phyloP scores from a whole-genome alignment of 345 rosid genomes.

The Eucalyptus curtisii region DNA sequence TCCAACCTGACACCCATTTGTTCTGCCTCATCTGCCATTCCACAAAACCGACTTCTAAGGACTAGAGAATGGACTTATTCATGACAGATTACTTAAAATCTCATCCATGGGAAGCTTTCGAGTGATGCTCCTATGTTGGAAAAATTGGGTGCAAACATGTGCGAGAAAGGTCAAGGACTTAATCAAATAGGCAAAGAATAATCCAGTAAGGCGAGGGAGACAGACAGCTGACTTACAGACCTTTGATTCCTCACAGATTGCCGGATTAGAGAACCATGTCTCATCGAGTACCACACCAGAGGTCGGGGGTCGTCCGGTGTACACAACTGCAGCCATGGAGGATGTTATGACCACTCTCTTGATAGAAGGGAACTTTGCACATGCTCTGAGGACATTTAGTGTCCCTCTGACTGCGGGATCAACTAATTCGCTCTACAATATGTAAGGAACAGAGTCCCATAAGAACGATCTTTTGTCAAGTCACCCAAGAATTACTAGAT shows the following conservation, averaged over 20 bases:
- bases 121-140: background rate
- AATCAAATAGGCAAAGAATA: background rate
- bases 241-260: conserved; percentile 1
- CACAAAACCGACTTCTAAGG: background rate
- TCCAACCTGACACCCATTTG: background rate
- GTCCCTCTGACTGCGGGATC: conserved; percentile 29
- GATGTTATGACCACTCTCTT: conserved; percentile 25
- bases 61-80: background rate
- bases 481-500: background rate
- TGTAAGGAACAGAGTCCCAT: background rate
- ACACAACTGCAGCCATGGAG: conserved; percentile 8
- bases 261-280: conserved; percentile 6
- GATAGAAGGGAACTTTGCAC: conserved; percentile 11
- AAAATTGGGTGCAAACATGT: background rate
- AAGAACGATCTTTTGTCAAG: background rate
- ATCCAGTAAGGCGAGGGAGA: background rate
- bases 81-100: background rate
- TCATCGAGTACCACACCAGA: conserved; percentile 8
- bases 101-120: background rate
- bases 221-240: background rate
- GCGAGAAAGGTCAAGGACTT: background rate
- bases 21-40: background rate
- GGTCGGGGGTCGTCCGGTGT: background rate
- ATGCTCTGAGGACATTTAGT: conserved; percentile 13
- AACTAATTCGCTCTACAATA: conserved; percentile 7